Conservation (phyloP, 2,329 filamentous ascomycete genomes). For the Beauveria sp. region DNA sequence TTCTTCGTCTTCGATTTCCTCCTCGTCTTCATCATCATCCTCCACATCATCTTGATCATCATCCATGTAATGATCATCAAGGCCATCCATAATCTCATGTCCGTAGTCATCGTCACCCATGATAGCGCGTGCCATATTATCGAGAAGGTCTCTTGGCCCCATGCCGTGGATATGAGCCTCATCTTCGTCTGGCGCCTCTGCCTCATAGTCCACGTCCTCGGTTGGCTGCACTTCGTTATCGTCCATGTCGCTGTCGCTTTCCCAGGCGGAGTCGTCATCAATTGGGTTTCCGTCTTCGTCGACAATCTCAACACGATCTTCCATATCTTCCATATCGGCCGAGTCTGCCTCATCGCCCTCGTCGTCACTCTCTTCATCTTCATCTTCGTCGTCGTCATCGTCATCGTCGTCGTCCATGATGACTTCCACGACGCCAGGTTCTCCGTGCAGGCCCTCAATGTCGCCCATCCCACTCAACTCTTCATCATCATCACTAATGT, state of each 20-base stretch:
- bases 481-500: conserved; percentile 85
- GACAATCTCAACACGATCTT: conserved; percentile 48
- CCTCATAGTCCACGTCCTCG: conserved; percentile 48
- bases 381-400: conserved; percentile 52
- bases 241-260: conserved; percentile 51
- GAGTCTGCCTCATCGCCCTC: conserved; percentile 44
- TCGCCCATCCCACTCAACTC: conserved; percentile 76
- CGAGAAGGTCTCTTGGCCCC: conserved; percentile 38
- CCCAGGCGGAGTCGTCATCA: conserved; percentile 55
- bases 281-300: conserved; percentile 55
- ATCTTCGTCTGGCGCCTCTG: conserved; percentile 46
- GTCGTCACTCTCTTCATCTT: conserved; percentile 49
- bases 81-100: conserved; percentile 42
- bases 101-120: conserved; percentile 47
- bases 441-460: conserved; percentile 65
- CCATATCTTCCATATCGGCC: conserved; percentile 37
- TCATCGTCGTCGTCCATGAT: conserved; percentile 68
- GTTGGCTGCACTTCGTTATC: conserved; percentile 46
- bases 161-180: conserved; percentile 41
- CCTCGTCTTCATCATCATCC: conserved; percentile 59
- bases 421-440: conserved; percentile 60
- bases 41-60: conserved; percentile 54
- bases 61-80: conserved; percentile 46
- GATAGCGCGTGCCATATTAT: conserved; percentile 49
- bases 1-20: conserved; percentile 61